phyloP scores from a whole-genome alignment of 2,329 filamentous ascomycete genomes.

The Neoascochyta sp. region DNA sequence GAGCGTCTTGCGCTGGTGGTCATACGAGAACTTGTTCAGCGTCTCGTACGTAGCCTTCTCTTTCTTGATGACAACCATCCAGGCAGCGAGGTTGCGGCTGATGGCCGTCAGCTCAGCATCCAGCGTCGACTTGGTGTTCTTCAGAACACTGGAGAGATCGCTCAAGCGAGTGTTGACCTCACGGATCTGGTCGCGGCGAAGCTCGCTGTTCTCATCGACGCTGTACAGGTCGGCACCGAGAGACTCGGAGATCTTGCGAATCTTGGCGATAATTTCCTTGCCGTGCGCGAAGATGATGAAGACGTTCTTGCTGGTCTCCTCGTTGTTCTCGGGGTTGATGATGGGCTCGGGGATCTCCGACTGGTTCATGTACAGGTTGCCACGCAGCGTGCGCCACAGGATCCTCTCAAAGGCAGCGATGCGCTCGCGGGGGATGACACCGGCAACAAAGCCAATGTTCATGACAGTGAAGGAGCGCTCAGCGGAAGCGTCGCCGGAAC shows the following conservation, averaged over 20 bases:
- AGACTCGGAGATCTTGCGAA: constrained; percentile 97
- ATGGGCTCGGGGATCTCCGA: constrained; percentile 94
- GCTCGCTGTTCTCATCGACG: constrained; percentile 95
- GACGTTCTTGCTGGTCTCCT: constrained; percentile 92
- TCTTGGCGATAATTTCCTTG: constrained; percentile 97
- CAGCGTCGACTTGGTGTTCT: constrained; percentile 91
- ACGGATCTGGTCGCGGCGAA: constrained; percentile 91
- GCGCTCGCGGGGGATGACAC: constrained; percentile 88
- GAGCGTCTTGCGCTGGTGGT: constrained; percentile 88
- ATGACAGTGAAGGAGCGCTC: constrained; percentile 91
- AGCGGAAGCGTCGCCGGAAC: constrained; percentile 60
- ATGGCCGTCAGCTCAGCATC: constrained; percentile 93
- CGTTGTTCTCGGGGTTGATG: constrained; percentile 87
- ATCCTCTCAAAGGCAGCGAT: constrained; percentile 96
- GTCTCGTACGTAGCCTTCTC: constrained; percentile 98
- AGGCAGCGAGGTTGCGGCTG: constrained; percentile 84
- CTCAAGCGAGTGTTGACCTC: constrained; percentile 92
- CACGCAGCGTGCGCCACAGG: constrained; percentile 92
- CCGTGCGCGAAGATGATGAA: constrained; percentile 99
- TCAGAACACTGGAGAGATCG: constrained; percentile 86
- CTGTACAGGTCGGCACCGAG: constrained; percentile 93
- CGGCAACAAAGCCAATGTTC: constrained; percentile 98
- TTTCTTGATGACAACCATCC: constrained; percentile 97
- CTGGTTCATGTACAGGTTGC: constrained; percentile 99
- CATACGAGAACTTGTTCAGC: constrained; percentile 93